Percentiles rank a stretch among this genome's conserved stretches.
phyloP scores from a whole-genome alignment of 441 rosid species.

The Mallotus japonicus region DNA sequence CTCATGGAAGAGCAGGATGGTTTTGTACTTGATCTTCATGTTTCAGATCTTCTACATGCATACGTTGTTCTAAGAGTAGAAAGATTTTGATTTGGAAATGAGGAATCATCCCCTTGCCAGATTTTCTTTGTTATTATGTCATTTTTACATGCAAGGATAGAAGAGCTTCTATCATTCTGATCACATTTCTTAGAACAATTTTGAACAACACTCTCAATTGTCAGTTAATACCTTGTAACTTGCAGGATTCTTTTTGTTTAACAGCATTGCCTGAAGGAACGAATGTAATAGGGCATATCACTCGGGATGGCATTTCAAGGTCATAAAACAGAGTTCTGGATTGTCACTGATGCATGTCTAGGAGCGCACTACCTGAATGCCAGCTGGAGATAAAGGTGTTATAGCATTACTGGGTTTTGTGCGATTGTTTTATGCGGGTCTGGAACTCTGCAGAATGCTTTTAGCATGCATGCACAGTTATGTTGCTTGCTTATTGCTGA shows the following conservation, averaged over 20 bases:
- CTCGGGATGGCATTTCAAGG: constrained; percentile 23
- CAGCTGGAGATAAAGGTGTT: constrained; percentile 15
- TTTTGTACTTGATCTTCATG: neutral
- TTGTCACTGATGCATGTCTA: constrained; percentile 12
- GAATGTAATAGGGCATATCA: constrained; percentile 11
- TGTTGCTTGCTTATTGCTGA: neutral
- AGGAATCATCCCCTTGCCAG: neutral
- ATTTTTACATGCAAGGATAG: neutral
- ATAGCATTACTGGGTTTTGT: neutral
- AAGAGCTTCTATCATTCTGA: constrained; percentile 9
- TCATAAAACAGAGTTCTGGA: neutral
- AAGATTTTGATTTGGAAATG: neutral
- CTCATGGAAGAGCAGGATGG: neutral
- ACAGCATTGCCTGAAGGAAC: constrained; percentile 17
- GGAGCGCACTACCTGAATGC: constrained; percentile 22
- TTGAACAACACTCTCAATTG: constrained; percentile 16
- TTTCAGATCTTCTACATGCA: neutral
- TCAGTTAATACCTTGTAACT: constrained; percentile 30
- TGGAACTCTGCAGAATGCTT: constrained; percentile 10
- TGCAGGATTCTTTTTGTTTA: constrained; percentile 33
- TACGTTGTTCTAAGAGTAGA: neutral
- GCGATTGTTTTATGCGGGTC: constrained; percentile 9
- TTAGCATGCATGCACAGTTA: neutral
- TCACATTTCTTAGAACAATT: constrained; percentile 9
- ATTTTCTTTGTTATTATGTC: neutral